Evolutionary conservation across 257 asterid genomes (phyloP), one percentile per base, ranked within the genome.

Genomic region (Ballota nigra): DNA sequence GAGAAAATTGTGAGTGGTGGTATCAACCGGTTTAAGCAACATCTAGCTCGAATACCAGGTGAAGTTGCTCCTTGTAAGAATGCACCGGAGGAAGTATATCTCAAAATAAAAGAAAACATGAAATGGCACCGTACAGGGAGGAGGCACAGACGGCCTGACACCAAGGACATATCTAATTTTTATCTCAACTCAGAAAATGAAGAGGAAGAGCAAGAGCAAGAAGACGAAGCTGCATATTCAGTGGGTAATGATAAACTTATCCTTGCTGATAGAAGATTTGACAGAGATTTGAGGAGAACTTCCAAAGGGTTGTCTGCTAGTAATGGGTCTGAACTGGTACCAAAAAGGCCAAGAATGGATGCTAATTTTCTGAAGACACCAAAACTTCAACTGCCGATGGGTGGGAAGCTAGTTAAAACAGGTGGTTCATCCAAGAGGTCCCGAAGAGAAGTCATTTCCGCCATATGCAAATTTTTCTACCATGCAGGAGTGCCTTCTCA

Each of bases 81-180:
- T 83, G 98, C 96, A 1, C 96, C 98, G 0, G 98, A 92, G 75
- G 96, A 92, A 55, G 98, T 89, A 26, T 92, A 86, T 82, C 80
- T 87, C 59, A 87, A 85, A 75, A 92, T 92, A 58, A 89, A 92
- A 83, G 98, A 92, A 33, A 92, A 92, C 82, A 92, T 92, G 98
- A 89, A 85, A 78, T 92, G 98, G 98, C 98, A 92, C 79, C 95
- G 96, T 29, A 87, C 96, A 0, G 96, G 98, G 69, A 81, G 96
- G 82, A 86, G 93, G 83, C 92, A 86, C 72, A 88, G 96, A 66
- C 89, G 85, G 47, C 85, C 88, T 31, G 88, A 86, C 70, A 73
- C 90, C 40, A 87, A 85, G 68, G 98, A 85, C 63, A 47, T 83
- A 31, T 79, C 93, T 19, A 40, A 86, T 40, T 85, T 83, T 62